Evolutionary conservation across 2,329 filamentous ascomycete genomes (phyloP).

Genomic region (Simplicillium sp.): DNA sequence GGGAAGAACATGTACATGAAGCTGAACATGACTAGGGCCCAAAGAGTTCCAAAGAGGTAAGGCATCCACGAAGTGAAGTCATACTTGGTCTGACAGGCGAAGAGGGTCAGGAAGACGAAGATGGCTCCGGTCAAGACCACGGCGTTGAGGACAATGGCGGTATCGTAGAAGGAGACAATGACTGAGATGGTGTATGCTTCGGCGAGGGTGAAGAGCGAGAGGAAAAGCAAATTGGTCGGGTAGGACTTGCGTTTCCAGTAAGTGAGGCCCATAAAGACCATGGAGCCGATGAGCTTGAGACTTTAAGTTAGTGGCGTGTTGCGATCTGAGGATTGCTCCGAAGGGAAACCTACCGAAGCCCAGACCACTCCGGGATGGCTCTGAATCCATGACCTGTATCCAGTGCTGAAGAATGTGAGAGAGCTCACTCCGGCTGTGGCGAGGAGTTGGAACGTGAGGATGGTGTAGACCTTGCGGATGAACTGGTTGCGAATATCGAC

Average conservation of each 20-base stretch:
- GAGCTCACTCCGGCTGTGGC: constrained; percentile 72
- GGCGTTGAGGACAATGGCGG: constrained; percentile 77
- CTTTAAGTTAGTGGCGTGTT: background rate
- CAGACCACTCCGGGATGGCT: constrained; percentile 76
- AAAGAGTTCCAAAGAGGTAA: constrained; percentile 83
- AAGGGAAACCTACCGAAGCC: constrained; percentile 50
- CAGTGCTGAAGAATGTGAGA: constrained; percentile 72
- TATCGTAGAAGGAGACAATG: constrained; percentile 83
- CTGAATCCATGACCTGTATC: constrained; percentile 84
- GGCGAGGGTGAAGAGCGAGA: constrained; percentile 77
- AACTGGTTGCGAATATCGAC: constrained; percentile 96
- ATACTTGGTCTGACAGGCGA: constrained; percentile 96
- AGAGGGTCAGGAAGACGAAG: constrained; percentile 70
- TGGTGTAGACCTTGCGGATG: constrained; percentile 94
- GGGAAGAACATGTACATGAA: constrained; percentile 91
- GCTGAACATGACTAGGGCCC: constrained; percentile 84
- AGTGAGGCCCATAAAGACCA: constrained; percentile 77
- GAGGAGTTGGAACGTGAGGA: constrained; percentile 89
- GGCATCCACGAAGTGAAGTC: constrained; percentile 98
- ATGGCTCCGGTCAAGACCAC: constrained; percentile 79
- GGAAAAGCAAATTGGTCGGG: constrained; percentile 88
- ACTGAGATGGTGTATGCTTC: constrained; percentile 93
- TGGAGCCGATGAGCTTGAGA: constrained; percentile 61
- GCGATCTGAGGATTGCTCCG: background rate
- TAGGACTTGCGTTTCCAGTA: constrained; percentile 96